phyloP scores from a whole-genome alignment of 2,329 filamentous ascomycete species.

The Ilyonectria destructans region DNA sequence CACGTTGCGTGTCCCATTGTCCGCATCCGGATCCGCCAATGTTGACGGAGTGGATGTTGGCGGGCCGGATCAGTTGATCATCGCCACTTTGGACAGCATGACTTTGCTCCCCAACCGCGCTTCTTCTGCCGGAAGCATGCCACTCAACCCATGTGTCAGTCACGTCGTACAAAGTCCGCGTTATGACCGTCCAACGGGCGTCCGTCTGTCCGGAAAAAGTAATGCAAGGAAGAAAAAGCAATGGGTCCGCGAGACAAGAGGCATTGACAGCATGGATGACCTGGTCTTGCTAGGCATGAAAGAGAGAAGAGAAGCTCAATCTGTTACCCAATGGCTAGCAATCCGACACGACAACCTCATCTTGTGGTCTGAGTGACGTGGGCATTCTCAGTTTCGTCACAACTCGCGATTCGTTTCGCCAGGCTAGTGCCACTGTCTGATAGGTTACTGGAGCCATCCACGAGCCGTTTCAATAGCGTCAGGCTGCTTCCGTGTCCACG shows the following conservation, averaged over 20 bases:
- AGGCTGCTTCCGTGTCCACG: conserved; percentile 27
- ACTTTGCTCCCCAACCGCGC: conserved; percentile 11
- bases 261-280: conserved; percentile 7
- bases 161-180: conserved; percentile 17
- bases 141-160: conserved; percentile 33
- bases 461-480: conserved; percentile 13
- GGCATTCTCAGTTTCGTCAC: background rate
- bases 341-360: background rate
- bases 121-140: conserved; percentile 26
- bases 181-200: conserved; percentile 19
- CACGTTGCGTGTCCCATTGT: conserved; percentile 9
- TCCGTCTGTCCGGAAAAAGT: conserved; percentile 15
- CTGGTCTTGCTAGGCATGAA: background rate
- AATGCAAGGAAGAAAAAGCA: conserved; percentile 22
- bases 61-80: conserved; percentile 31
- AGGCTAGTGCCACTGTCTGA: background rate
- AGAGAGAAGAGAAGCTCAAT: background rate
- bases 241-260: conserved; percentile 14
- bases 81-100: conserved; percentile 30
- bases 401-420: no score
- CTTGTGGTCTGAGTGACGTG: background rate
- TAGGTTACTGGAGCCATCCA: background rate
- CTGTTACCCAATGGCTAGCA: background rate
- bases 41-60: conserved; percentile 29
- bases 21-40: conserved; percentile 23